phyloP scores from a whole-genome alignment of 78 protist species.

The Pelomyxa schiedti region DNA sequence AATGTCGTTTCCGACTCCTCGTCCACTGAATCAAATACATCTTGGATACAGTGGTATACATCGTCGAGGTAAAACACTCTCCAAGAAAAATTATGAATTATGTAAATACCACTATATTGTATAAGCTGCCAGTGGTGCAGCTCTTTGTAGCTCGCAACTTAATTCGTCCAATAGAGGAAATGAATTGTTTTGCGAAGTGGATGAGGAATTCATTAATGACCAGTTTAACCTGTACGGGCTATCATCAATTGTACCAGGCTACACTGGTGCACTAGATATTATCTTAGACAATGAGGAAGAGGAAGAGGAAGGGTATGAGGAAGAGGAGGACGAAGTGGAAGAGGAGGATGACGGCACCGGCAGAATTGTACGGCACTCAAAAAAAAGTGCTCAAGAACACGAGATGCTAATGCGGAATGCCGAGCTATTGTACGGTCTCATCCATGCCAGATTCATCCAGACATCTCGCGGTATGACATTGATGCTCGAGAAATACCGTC shows the following conservation, averaged over 20 bases:
- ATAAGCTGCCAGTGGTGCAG: no score
- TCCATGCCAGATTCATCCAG: slow-evolving; percentile 92
- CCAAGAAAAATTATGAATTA: no score
- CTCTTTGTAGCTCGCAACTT: no score
- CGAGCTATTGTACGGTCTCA: slow-evolving; percentile 85
- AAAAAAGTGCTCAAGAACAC: no score
- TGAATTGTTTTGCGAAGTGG: slow-evolving; percentile 53
- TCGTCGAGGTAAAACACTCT: no score
- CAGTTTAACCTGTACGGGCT: slow-evolving; percentile 84
- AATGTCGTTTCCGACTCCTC: no score
- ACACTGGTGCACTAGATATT: slow-evolving; percentile 81
- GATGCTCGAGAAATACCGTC: slow-evolving; percentile 83
- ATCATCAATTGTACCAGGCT: slow-evolving; percentile 61
- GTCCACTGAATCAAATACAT: no score
- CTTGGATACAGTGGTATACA: no score
- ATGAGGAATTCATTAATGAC: slow-evolving; percentile 61
- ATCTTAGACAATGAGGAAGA: neutral
- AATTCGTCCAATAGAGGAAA: no score
- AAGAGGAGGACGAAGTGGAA: no score
- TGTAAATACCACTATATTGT: no score
- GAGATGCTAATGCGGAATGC: slow-evolving; percentile 60
- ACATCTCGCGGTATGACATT: slow-evolving; percentile 73
- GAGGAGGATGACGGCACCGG: no score
- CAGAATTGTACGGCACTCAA: neutral
- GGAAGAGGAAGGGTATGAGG: slow-evolving; percentile 54